Percentiles rank a stretch among this genome's conserved stretches.
Conservation (phyloP, 495 filamentous ascomycete species). For the Daldinia decipiens region DNA sequence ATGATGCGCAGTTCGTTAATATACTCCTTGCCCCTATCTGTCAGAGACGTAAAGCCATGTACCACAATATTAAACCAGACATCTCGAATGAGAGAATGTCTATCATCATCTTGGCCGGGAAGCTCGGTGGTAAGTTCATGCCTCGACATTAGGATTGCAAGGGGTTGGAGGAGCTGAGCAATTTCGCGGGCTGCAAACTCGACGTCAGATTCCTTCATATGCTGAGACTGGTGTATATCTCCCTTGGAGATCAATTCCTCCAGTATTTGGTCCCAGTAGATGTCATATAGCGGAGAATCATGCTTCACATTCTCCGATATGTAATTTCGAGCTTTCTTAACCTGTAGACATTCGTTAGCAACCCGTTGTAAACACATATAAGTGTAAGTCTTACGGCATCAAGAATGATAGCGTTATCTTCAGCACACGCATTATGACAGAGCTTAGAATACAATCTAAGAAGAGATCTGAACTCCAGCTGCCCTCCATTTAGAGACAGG, state of each 20-base stretch:
- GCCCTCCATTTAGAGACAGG: constrained; percentile 77
- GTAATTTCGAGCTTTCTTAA: constrained; percentile 77
- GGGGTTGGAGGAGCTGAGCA: constrained; percentile 79
- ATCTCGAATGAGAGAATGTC: constrained; percentile 78
- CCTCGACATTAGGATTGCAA: constrained; percentile 77
- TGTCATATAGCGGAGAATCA: constrained; percentile 75
- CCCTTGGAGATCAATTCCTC: constrained; percentile 91
- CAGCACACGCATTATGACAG: constrained; percentile 73
- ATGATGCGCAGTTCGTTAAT: constrained; percentile 78
- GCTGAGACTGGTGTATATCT: constrained; percentile 69
- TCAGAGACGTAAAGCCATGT: constrained; percentile 84
- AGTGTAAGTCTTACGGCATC: constrained; percentile 66
- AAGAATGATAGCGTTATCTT: constrained; percentile 67
- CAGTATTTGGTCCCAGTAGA: constrained; percentile 84
- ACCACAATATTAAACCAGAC: constrained; percentile 98
- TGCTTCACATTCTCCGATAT: constrained; percentile 74
- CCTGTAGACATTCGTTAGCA: constrained; percentile 54
- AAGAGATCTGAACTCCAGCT: constrained; percentile 81
- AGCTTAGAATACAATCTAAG: constrained; percentile 83
- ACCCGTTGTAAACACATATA: constrained; percentile 24
- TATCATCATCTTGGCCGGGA: constrained; percentile 66
- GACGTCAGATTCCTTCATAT: constrained; percentile 74
- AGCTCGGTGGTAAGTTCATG: constrained; percentile 57
- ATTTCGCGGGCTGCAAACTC: constrained; percentile 86
- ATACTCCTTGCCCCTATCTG: constrained; percentile 72